These are phyloP conservation scores for Drechslera avenae DNA, from an alignment of 2,329 filamentous ascomycete species.

Conservation along the genomic window DNA sequence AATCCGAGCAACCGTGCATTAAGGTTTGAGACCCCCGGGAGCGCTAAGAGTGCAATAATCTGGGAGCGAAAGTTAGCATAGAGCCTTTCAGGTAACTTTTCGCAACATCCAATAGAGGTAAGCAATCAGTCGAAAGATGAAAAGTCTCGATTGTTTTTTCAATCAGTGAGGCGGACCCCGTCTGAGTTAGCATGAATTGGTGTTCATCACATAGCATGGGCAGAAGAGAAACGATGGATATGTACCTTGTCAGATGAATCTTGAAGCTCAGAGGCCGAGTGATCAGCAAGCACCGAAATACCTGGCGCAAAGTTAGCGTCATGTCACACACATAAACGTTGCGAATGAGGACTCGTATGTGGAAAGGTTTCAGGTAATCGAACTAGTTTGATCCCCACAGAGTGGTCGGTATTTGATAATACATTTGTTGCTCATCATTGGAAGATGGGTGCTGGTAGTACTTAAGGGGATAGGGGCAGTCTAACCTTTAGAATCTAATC, in stretches of 20 bases:
- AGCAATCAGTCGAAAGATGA: constrained; percentile 49
- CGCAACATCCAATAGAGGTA: constrained; percentile 1
- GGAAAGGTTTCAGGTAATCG: constrained; percentile 45
- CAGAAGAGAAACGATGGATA: constrained; percentile 6
- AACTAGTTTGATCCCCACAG: constrained; percentile 46
- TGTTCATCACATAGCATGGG: constrained; percentile 40
- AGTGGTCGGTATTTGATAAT: constrained; percentile 50
- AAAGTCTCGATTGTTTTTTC: constrained; percentile 44
- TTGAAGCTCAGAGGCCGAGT: background rate
- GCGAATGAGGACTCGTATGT: constrained; percentile 1
- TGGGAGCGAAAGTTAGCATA: constrained; percentile 12
- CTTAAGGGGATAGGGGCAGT: constrained; percentile 2
- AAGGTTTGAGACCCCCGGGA: too few species aligned
- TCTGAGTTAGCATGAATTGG: constrained; percentile 49
- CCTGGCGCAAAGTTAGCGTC: constrained; percentile 24
- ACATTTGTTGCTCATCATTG: constrained; percentile 47
- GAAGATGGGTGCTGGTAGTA: constrained; percentile 7
- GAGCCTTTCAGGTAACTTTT: background rate
- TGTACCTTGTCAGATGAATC: constrained; percentile 16
- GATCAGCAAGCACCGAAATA: background rate
- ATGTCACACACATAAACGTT: background rate
- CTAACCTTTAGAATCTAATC: constrained; percentile 20
- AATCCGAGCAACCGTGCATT: too few species aligned
- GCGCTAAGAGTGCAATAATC: background rate
- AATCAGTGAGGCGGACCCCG: constrained; percentile 42